Conservation (phyloP, 2,329 filamentous ascomycete genomes). For the Arthrobotrys megalospora region DNA sequence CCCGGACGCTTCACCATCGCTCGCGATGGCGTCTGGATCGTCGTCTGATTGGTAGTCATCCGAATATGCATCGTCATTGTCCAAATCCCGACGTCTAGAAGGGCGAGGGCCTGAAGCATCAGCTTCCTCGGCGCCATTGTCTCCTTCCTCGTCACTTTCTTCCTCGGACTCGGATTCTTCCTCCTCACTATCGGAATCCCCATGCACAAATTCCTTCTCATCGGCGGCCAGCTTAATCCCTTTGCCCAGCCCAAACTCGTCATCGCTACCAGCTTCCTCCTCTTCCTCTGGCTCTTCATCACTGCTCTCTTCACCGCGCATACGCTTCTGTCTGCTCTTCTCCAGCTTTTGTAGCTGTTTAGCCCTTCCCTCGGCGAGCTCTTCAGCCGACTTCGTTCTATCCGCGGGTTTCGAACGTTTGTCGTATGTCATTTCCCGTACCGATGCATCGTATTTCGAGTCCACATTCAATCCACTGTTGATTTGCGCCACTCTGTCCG, state of each 20-base stretch:
- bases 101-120: conserved; percentile 66
- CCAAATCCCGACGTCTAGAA: conserved; percentile 73
- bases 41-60: conserved; percentile 69
- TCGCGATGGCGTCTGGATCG: conserved; percentile 69
- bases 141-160: conserved; percentile 64
- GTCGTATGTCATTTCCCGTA: conserved; percentile 87
- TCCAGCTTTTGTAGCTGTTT: conserved; percentile 84
- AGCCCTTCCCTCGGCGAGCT: conserved; percentile 83
- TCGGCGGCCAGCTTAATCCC: conserved; percentile 69
- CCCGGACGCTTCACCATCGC: conserved; percentile 68
- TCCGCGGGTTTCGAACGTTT: conserved; percentile 87
- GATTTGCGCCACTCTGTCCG: conserved; percentile 73
- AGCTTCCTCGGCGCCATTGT: conserved; percentile 72
- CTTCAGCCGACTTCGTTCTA: conserved; percentile 91
- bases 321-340: conserved; percentile 83
- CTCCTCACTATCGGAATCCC: conserved; percentile 40
- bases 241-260: conserved; percentile 75
- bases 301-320: conserved; percentile 84
- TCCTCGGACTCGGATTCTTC: conserved; percentile 46
- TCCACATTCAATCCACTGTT: conserved; percentile 55
- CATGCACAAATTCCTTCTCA: conserved; percentile 68
- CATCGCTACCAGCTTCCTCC: conserved; percentile 70
- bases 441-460: conserved; percentile 84
- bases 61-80: conserved; percentile 72
- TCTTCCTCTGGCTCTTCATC: conserved; percentile 76